A percentile compares a stretch with the other conserved stretches of the same genome.
These are phyloP conservation scores for Triglochin maritima DNA, from an alignment of 106 monocot genomes.

Conservation along the genomic window DNA sequence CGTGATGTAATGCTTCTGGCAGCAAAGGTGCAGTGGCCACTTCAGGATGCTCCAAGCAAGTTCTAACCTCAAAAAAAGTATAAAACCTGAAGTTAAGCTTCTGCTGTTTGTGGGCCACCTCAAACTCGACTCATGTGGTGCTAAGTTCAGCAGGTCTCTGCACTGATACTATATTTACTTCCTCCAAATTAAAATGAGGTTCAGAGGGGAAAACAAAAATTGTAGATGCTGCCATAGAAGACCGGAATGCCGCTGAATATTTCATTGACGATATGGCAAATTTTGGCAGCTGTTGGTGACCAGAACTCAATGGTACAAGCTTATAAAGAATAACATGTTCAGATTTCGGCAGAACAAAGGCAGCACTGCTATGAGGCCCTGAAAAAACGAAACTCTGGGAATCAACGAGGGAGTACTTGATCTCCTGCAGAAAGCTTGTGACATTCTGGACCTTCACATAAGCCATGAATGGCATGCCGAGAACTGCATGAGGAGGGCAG, in stretches of 20 bases:
- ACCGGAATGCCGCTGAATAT: constrained; percentile 54
- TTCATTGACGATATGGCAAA: constrained; percentile 60
- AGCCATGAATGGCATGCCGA: constrained; percentile 68
- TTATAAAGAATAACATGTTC: constrained; percentile 60
- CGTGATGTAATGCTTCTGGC: too few relatives aligned
- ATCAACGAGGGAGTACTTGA: constrained; percentile 73
- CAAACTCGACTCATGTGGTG: background rate
- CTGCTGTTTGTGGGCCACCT: too few relatives aligned
- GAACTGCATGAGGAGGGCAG: constrained; percentile 67
- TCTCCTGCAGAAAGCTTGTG: constrained; percentile 80
- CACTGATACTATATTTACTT: background rate
- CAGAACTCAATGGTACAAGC: constrained; percentile 69
- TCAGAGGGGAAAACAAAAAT: constrained; percentile 81
- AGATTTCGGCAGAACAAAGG: constrained; percentile 55
- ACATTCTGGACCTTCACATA: constrained; percentile 50
- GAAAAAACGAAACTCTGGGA: constrained; percentile 85
- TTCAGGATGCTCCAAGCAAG: too few relatives aligned
- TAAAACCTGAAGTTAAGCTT: too few relatives aligned
- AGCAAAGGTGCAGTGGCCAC: too few relatives aligned
- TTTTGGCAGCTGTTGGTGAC: constrained; percentile 55
- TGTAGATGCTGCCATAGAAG: constrained; percentile 43
- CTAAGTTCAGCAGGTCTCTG: background rate
- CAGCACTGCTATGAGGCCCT: constrained; percentile 55
- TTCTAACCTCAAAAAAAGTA: too few relatives aligned
- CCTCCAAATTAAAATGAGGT: constrained; percentile 28